Evolutionary conservation across 164 flowering plant genomes (phyloP).

Genomic region (Vitis riparia): DNA sequence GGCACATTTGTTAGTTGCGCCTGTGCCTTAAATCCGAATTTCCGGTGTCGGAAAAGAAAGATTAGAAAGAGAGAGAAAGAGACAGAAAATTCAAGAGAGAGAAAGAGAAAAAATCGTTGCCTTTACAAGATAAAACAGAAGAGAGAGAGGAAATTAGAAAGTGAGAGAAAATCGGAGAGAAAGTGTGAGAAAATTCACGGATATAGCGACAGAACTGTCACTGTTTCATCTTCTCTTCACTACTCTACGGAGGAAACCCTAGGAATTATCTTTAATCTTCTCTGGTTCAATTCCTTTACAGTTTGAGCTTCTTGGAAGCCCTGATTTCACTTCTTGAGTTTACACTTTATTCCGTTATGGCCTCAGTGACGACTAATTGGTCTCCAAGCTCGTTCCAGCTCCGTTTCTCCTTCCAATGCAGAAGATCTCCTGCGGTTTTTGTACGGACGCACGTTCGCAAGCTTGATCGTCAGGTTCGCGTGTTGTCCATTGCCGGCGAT

Average conservation of each 20-base stretch:
- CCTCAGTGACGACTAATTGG: conserved; percentile 36
- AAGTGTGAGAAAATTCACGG: neutral
- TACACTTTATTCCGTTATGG: conserved; percentile 27
- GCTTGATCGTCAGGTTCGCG: conserved; percentile 17
- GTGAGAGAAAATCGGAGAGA: neutral
- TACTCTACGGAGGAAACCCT: conserved; percentile 1
- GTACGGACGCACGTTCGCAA: conserved; percentile 19
- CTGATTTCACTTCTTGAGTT: no score
- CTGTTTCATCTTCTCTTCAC: neutral
- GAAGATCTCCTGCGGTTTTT: conserved; percentile 17
- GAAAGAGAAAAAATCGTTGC: neutral
- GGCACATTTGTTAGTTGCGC: no score
- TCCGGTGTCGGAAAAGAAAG: conserved; percentile 1
- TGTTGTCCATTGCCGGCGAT: conserved; percentile 10
- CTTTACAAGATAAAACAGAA: neutral
- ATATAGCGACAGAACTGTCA: neutral
- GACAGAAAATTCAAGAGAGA: neutral
- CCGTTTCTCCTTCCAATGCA: conserved; percentile 43
- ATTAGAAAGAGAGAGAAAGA: neutral
- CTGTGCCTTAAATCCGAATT: neutral
- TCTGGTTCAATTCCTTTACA: neutral
- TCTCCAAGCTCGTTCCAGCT: conserved; percentile 73
- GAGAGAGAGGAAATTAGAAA: neutral
- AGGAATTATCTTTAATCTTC: neutral
- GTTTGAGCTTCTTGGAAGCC: no score